Conservation (phyloP, 2,329 filamentous ascomycete genomes). For the Beauveria sp. region DNA sequence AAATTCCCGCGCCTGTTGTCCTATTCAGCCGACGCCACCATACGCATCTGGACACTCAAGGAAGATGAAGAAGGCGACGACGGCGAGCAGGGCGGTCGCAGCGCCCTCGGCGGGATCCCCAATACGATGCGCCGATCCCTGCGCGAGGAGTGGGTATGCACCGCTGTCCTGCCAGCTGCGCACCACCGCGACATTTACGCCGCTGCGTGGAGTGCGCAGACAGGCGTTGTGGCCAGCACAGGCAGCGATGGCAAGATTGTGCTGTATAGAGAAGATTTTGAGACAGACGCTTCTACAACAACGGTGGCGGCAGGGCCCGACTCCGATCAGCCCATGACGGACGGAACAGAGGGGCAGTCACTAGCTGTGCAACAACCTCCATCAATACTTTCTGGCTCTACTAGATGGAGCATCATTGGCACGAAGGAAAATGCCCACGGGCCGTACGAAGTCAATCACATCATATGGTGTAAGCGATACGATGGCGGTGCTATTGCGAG, state of each 20-base stretch:
- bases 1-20: conserved; percentile 61
- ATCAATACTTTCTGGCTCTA: conserved; percentile 19
- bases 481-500: conserved; percentile 53
- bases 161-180: conserved; percentile 61
- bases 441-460: conserved; percentile 89
- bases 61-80: conserved; percentile 39
- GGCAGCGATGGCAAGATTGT: conserved; percentile 80
- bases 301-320: conserved; percentile 16
- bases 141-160: conserved; percentile 78
- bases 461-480: conserved; percentile 75
- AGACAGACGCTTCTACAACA: conserved; percentile 13
- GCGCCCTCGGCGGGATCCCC: conserved; percentile 58
- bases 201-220: conserved; percentile 70
- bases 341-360: conserved; percentile 11
- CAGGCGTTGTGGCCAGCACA: conserved; percentile 75
- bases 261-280: conserved; percentile 60
- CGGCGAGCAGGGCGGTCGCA: conserved; percentile 21
- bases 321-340: conserved; percentile 22
- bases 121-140: conserved; percentile 76
- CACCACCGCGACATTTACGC: conserved; percentile 82
- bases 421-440: conserved; percentile 71
- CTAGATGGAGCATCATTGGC: conserved; percentile 64
- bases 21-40: conserved; percentile 75
- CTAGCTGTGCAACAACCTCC: background rate
- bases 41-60: conserved; percentile 71